Base-by-base conservation (phyloP, 352 stramenopile species). In the Phytophthora colocasiae region DNA sequence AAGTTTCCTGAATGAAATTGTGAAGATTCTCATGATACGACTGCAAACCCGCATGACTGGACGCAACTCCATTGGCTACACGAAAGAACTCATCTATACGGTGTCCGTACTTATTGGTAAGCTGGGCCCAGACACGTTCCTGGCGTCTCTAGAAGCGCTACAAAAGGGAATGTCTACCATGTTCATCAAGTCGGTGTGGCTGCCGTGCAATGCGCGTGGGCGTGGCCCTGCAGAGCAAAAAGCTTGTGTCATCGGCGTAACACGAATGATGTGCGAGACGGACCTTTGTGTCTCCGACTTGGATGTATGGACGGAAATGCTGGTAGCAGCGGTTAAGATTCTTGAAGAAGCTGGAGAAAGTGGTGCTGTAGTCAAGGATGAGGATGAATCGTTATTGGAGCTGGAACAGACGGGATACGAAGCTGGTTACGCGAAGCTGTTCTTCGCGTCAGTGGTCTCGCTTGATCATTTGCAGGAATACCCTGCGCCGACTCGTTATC, bases 21-120 rank as follows among this genome's bases (percentile, higher is more conserved):
- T 99, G 38, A 91, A 97, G 63, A 94, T 99, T 51, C 75, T 99
- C 12, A 93, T 99, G 78, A 97, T 96, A 64, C 90, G 96, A 41
- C 75, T 99, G 32, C 92, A 98, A 68, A 89, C 92, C 14, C 80
- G 89, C 57, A 98, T 98, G 82, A 89, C 85, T 8, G 87, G 86
- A 14, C 89, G 92, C 56, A 98, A 97, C 48, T 82, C 92, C 4
- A 63, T 74, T 4, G 66, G 88, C 1, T 92, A 97, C 59, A 83
- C 81, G 27, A 95, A 97, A 43, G 87, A 96, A 38, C 87, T 98
- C 49, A 86, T 98, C 66, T 95, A 96, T 49, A 91, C 97, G 4
- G 82, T 96, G 15, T 94, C 85, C 6, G 71, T 96, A 2, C 57
- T 97, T 45, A 87, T 98, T 68, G 94, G 90, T 38, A 97, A 98